Base-by-base conservation (phyloP, 1,139 yeast species). In the Hyphopichia buzzinii region DNA sequence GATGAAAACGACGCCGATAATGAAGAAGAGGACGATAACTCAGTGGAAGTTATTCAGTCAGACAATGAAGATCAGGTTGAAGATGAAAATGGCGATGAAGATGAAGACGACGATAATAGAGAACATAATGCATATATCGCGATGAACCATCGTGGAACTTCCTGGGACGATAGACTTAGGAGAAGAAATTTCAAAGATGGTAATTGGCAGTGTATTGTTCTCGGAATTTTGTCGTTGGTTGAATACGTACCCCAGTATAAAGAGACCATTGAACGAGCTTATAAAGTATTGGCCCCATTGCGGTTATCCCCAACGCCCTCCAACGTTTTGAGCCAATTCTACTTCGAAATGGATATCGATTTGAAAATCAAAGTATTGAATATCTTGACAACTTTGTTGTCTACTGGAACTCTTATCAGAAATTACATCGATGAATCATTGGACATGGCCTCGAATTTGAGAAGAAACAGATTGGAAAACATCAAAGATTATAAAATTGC, bases 151-250 rank as follows among this genome's bases (percentile, higher is more conserved):
- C 71, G 85, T 39, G 79, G 80, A 31, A 66, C 67, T 0, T 64
- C 81, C 14, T 90, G 97, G 96, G 77, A 81, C 43, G 94, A 85
- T 21, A 67, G 95, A 31, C 68, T 89, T 21, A 74, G 82, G 11
- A 81, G 77, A 43, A 77, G 96, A 39, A 77, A 77, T 48, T 92
- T 85, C 55, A 80, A 75, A 49, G 90, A 87, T 50, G 96, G 96
- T 4, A 80, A 80, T 39, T 90, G 97, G 96, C 84, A 87, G 49
- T 72, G 83, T 30, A 77, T 84, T 32, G 59, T 89, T 25, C 58
- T 89, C 31, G 96, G 96, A 14, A 68, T 89, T 4, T 67, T 89
- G 22, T 72, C 82, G 1, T 59, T 77, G 35, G 77, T 84, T 8
- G 79, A 80, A 31, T 71, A 79, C 47, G 71, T 81, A 23, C 79